Base-by-base conservation (phyloP, 768 basidiomycete species). In the Boletus pseudo-olivaceus region DNA sequence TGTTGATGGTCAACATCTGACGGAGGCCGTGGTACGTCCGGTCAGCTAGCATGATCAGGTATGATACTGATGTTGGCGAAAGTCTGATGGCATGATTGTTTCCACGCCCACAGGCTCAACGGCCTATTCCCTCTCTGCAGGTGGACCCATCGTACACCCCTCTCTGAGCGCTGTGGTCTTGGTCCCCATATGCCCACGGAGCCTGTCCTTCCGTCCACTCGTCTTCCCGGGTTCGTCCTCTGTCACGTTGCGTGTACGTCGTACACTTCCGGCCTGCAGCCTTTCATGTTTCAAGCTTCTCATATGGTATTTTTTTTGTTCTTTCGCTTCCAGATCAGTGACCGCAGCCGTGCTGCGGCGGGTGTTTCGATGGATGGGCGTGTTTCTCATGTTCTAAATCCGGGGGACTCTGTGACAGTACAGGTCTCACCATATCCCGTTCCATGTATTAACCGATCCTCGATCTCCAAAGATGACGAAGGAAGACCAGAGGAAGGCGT, bases 21-120 rank as follows among this genome's bases (percentile, higher is more conserved):
- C 95, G 2, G 95, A 97, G 73, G 92, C 93, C 42, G 91, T 97
- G 54, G 93, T 94, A 73, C 51, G 91, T 83, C 35, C 19, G 9
- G 33, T 45, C 48, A 51, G 43, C 51, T 46, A 34, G 29, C 38
- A 47, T 51, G 51, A 57, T 49, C 43, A 32, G 49, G 35, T 52
- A 53, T 55, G 45, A 53, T 39, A 30, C 56, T 68, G 39, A 56
- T 54, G 27, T 54, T 53, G 50, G 19, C 40, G 26, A 29, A 64
- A 95, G 93, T 92, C 93, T 34, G 94, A 97, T 62, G 94, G 95
- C 35, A 75, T 97, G 55, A 93, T 97, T 52, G 84, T 98, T 50
- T 93, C 93, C 7, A 98, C 95, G 2, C 95, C 95, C 20, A 98
- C 95, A 3, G 95, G 95, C 7, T 97, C 94, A 20, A 97, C 95